Conservation (phyloP, 208 protist genomes). For the Hexamita inflata region DNA sequence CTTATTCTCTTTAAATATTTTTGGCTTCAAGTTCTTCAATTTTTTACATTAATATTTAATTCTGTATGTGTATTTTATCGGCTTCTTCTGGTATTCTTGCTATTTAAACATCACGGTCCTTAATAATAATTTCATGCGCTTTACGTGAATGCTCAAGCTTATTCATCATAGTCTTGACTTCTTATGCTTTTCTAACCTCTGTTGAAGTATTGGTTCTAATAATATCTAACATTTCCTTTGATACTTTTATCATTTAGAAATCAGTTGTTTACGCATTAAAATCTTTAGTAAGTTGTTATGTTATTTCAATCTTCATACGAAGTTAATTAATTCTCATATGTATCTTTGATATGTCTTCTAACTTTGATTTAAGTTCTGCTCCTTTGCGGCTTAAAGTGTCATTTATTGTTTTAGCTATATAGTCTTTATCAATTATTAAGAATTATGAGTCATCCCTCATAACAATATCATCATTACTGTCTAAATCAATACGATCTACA, state of each 20-base stretch:
- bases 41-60: neutral
- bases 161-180: neutral
- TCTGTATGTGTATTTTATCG: neutral
- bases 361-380: no score
- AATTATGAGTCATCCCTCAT: constrained; percentile 15
- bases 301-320: neutral
- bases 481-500: no score
- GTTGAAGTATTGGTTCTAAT: neutral
- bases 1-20: constrained; percentile 13
- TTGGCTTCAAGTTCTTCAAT: constrained; percentile 8
- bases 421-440: neutral
- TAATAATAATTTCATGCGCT: neutral
- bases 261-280: neutral
- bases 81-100: neutral
- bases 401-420: neutral
- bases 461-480: neutral
- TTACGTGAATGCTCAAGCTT: constrained; percentile 17
- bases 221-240: constrained; percentile 21
- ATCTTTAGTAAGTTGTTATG: neutral
- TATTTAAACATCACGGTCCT: neutral
- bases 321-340: no score
- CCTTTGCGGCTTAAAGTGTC: no score
- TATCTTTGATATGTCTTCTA: no score
- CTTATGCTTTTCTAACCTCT: neutral
- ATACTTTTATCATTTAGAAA: constrained; percentile 9